These are phyloP conservation scores for Paxillus involutus DNA, from an alignment of 768 basidiomycete species.

Conservation along the genomic window DNA sequence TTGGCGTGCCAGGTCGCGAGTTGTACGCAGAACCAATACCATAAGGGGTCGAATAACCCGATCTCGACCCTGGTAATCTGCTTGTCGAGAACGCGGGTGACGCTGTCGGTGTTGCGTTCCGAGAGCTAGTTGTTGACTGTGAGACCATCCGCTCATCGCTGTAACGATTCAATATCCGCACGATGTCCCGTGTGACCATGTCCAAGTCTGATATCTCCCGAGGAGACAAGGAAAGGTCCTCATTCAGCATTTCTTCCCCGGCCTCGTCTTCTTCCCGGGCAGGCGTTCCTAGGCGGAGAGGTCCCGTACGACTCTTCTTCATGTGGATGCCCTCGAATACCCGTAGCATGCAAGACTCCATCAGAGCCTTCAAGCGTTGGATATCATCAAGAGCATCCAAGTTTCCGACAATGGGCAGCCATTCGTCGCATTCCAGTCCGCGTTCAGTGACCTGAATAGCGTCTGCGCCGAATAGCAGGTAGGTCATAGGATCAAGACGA, in stretches of 20 bases:
- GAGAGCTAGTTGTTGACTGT: slow-evolving; percentile 61
- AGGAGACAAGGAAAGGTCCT: slow-evolving; percentile 55
- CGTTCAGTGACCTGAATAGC: slow-evolving; percentile 65
- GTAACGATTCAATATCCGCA: slow-evolving; percentile 69
- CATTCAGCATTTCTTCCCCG: slow-evolving; percentile 46
- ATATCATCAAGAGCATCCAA: slow-evolving; percentile 76
- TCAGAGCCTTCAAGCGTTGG: slow-evolving; percentile 72
- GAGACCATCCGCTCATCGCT: slow-evolving; percentile 59
- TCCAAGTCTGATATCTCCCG: slow-evolving; percentile 78
- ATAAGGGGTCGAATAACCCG: slow-evolving; percentile 61
- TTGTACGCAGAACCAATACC: slow-evolving; percentile 41
- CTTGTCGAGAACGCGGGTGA: slow-evolving; percentile 45
- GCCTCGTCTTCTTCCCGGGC: slow-evolving; percentile 52
- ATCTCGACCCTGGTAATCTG: slow-evolving; percentile 44
- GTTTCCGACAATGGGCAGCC: slow-evolving; percentile 83
- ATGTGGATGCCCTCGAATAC: slow-evolving; percentile 83
- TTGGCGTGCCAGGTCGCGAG: slow-evolving; percentile 68
- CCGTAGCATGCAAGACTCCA: slow-evolving; percentile 84
- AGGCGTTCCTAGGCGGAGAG: slow-evolving; percentile 35
- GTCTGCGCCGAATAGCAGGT: slow-evolving; percentile 89
- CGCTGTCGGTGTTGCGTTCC: slow-evolving; percentile 63
- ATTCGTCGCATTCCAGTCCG: slow-evolving; percentile 85
- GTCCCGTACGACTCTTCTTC: slow-evolving; percentile 31
- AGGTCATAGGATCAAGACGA: slow-evolving; percentile 83
- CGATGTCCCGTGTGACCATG: slow-evolving; percentile 69